Base-by-base conservation (phyloP, 2,329 filamentous ascomycete species). In the Fusarium sp. region DNA sequence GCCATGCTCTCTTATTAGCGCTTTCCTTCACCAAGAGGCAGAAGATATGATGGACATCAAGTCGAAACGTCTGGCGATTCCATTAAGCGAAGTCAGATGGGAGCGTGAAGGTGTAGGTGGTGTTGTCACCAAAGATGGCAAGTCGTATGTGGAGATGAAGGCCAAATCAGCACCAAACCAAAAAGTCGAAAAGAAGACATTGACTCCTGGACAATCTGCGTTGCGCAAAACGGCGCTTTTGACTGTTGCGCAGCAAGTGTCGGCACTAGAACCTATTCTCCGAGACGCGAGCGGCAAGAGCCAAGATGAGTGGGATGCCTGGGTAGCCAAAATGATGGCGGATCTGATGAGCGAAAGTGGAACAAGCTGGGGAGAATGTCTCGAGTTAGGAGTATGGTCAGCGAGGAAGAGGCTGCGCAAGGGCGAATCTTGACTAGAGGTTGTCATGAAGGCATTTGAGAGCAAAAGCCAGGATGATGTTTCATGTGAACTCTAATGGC, bases 291-390 rank as follows among this genome's bases (percentile, higher is more conserved):
- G 92, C 75, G 92, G 91, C 16, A 97, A 97, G 84, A 93, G 91
- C 74, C 89, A 92, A 76, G 93, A 97, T 72, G 94, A 98, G 81
- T 98, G 94, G 94, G 92, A 97, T 78, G 85, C 89, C 43, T 98
- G 94, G 94, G 89, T 92, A 81, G 89, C 90, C 42, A 93, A 91
- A 79, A 93, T 97, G 91, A 95, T 93, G 86, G 88, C 88, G 48
- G 91, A 96, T 79, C 80, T 98, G 75, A 86, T 97, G 76, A 89
- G 91, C 77, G 91, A 95, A 65, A 90, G 89, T 57, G 92, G 93
- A 21, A 90, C 92, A 19, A 89, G 88, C 49, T 94, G 89, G 83
- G 94, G 94, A 49, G 94, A 98, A 79, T 97, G 93, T 79, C 82
- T 98, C 21, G 93, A 89, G 75, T 89, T 94, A 69, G 93, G 95